Conservation (phyloP, 768 basidiomycete species). For the Aureoboletus auriporus region DNA sequence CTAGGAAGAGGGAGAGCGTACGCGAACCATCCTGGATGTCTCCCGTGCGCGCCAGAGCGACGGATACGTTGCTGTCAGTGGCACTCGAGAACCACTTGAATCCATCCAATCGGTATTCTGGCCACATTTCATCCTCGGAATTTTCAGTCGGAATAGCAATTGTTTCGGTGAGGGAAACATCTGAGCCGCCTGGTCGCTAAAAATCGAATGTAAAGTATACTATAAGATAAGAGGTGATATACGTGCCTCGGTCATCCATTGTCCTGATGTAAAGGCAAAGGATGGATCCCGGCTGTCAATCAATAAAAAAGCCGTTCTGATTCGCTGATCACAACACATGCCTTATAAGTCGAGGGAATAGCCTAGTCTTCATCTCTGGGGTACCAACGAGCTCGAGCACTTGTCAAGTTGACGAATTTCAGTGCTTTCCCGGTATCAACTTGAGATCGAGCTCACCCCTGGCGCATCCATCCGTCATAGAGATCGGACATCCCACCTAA, state of each 20-base stretch:
- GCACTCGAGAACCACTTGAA: constrained; percentile 88
- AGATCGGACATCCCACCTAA: constrained; percentile 69
- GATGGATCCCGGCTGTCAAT: constrained; percentile 53
- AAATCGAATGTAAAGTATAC: neutral
- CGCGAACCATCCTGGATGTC: constrained; percentile 51
- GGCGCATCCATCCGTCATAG: constrained; percentile 78
- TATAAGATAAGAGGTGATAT: neutral
- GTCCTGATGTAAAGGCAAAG: constrained; percentile 65
- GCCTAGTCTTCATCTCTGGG: constrained; percentile 50
- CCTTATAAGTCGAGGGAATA: constrained; percentile 63
- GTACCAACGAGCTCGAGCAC: constrained; percentile 68
- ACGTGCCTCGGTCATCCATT: constrained; percentile 79
- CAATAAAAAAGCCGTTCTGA: neutral
- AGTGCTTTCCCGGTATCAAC: neutral
- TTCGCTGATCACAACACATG: constrained; percentile 16
- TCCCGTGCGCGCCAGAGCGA: constrained; percentile 74
- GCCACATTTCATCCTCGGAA: constrained; percentile 38
- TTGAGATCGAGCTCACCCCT: constrained; percentile 36
- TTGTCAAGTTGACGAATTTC: constrained; percentile 6
- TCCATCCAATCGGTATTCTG: constrained; percentile 57
- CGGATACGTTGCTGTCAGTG: constrained; percentile 67
- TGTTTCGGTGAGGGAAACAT: constrained; percentile 72
- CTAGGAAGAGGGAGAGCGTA: constrained; percentile 68
- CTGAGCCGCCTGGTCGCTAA: constrained; percentile 70
- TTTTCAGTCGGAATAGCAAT: constrained; percentile 40